A percentile compares a stretch with the other conserved stretches of the same genome.
phyloP scores from a whole-genome alignment of 2,329 filamentous ascomycete genomes.

The Talaromyces sp. region DNA sequence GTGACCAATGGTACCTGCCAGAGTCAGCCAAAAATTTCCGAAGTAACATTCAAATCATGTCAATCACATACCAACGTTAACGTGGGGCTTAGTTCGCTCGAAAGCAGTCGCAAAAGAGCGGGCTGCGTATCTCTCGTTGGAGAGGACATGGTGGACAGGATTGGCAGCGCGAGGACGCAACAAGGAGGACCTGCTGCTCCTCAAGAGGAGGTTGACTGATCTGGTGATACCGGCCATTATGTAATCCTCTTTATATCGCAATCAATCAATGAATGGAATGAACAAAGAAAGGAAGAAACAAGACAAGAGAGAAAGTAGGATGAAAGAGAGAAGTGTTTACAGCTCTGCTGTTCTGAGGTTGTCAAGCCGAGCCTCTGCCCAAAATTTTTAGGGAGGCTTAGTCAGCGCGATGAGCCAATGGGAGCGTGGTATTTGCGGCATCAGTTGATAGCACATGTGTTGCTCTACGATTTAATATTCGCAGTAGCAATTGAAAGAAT shows the following conservation, averaged over 20 bases:
- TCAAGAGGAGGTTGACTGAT: conserved; percentile 73
- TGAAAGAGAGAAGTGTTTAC: conserved; percentile 26
- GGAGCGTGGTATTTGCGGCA: conserved; percentile 29
- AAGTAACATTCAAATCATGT: neutral
- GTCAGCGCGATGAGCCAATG: conserved; percentile 38
- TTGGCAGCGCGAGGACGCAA: conserved; percentile 65
- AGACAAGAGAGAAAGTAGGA: conserved; percentile 22
- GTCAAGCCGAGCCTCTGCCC: conserved; percentile 26
- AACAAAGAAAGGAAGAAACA: conserved; percentile 15
- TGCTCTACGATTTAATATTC: too few relatives aligned
- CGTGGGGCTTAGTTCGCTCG: conserved; percentile 91
- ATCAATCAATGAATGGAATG: conserved; percentile 27
- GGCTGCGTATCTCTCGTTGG: conserved; percentile 43
- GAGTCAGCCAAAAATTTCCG: conserved; percentile 10
- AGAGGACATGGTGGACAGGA: conserved; percentile 64
- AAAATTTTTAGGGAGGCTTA: conserved; percentile 39
- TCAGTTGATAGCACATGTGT: neutral
- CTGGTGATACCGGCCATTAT: conserved; percentile 76
- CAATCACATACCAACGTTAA: conserved; percentile 77
- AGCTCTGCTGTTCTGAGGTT: conserved; percentile 18
- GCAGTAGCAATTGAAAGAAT: neutral
- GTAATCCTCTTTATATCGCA: conserved; percentile 42
- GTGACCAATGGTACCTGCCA: conserved; percentile 87
- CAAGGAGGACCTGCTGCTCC: conserved; percentile 74
- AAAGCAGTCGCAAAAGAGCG: conserved; percentile 64